Conservation (phyloP, 495 filamentous ascomycete species). For the Sporormia fimetaria region DNA sequence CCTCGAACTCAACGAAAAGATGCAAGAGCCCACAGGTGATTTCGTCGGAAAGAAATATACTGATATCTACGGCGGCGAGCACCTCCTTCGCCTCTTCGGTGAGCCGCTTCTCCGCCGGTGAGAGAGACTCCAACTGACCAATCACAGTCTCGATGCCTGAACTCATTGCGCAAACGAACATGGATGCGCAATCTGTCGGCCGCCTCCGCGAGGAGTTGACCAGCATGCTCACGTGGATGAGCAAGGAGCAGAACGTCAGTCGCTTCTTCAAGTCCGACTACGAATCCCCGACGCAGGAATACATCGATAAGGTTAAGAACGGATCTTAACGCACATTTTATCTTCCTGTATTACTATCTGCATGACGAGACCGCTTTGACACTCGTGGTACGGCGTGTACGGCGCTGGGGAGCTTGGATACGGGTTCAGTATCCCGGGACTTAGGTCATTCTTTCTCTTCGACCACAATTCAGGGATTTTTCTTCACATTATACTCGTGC, state of each 20-base stretch:
- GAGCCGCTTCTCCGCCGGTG: conserved; percentile 26
- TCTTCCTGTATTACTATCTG: background rate
- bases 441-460: too few relatives aligned
- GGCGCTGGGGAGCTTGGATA: too few relatives aligned
- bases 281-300: conserved; percentile 51
- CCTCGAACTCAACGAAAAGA: conserved; percentile 54
- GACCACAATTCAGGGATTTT: background rate
- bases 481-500: background rate
- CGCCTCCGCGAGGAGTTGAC: conserved; percentile 77
- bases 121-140: conserved; percentile 1
- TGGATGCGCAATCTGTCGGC: conserved; percentile 82
- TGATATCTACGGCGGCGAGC: conserved; percentile 89
- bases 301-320: conserved; percentile 42
- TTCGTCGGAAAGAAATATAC: conserved; percentile 50
- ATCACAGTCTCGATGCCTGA: conserved; percentile 74
- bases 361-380: too few relatives aligned
- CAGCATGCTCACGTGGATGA: conserved; percentile 71
- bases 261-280: conserved; percentile 72
- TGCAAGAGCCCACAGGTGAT: conserved; percentile 44
- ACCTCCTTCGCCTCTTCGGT: conserved; percentile 81
- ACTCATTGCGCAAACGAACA: conserved; percentile 90
- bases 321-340: conserved; percentile 12
- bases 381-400: too few relatives aligned
- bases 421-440: too few relatives aligned
- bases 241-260: conserved; percentile 46